Conservation (phyloP, 2,329 filamentous ascomycete genomes). For the Westerdykella ornata region DNA sequence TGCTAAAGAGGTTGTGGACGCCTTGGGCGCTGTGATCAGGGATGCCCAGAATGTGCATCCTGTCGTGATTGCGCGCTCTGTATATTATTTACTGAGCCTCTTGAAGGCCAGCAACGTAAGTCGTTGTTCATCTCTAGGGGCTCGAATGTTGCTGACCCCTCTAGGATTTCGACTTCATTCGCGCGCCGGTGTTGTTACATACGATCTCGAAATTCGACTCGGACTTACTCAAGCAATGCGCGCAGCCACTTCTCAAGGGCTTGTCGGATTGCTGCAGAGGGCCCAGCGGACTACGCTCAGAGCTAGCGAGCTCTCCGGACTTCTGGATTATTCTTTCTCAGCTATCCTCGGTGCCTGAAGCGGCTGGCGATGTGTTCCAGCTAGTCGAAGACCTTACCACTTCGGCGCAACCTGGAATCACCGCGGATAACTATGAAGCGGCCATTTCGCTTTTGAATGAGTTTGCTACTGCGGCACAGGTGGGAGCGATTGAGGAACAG, state of each 20-base stretch:
- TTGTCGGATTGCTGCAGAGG: constrained; percentile 73
- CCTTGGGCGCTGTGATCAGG: constrained; percentile 72
- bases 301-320: constrained; percentile 92
- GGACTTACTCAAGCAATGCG: constrained; percentile 67
- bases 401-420: constrained; percentile 69
- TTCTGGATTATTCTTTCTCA: constrained; percentile 89
- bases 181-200: constrained; percentile 85
- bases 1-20: constrained; percentile 72
- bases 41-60: constrained; percentile 73
- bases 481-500: constrained; percentile 65
- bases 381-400: constrained; percentile 73
- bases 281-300: constrained; percentile 71
- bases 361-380: constrained; percentile 72
- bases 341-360: constrained; percentile 61
- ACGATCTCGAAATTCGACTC: constrained; percentile 82
- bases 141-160: not conserved
- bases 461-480: constrained; percentile 75
- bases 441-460: constrained; percentile 78
- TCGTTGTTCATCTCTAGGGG: constrained; percentile 7
- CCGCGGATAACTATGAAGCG: constrained; percentile 91
- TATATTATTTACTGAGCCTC: constrained; percentile 79
- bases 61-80: constrained; percentile 73
- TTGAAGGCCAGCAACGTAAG: constrained; percentile 79
- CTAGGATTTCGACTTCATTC: constrained; percentile 82
- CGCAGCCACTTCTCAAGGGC: constrained; percentile 69